These are phyloP conservation scores for Teunomyces atbi DNA, from an alignment of 805 yeast species.

Conservation along the genomic window DNA sequence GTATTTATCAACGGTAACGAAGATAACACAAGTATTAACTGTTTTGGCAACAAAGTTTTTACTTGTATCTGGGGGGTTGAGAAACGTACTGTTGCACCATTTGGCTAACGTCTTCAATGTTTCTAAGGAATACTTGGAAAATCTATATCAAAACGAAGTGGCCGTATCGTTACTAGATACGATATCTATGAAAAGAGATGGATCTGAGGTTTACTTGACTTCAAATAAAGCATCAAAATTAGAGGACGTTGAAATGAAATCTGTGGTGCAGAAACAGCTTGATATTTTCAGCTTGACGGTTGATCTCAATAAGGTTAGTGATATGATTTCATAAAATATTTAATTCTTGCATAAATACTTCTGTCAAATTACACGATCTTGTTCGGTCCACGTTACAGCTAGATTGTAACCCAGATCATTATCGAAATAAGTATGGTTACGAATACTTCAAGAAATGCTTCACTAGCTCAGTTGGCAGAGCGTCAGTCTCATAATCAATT, in stretches of 20 bases:
- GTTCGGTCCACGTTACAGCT: too few species aligned
- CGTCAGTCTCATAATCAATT: constrained; percentile 14
- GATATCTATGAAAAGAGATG: not conserved
- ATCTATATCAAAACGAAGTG: not conserved
- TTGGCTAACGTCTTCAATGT: not conserved
- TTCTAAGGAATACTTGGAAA: not conserved
- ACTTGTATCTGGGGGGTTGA: constrained; percentile 15
- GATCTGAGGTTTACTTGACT: not conserved
- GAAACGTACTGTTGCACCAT: constrained; percentile 11
- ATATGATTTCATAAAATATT: constrained; percentile 2
- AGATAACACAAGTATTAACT: constrained; percentile 14
- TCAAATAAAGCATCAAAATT: too few species aligned
- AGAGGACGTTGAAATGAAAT: not conserved
- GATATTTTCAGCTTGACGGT: not conserved
- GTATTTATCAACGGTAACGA: constrained; percentile 13
- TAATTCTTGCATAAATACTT: not conserved
- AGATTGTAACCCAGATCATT: not conserved
- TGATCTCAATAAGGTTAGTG: constrained; percentile 1
- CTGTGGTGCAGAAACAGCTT: not conserved
- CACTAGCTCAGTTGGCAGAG: constrained; percentile 17
- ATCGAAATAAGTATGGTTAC: not conserved
- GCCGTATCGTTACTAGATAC: not conserved
- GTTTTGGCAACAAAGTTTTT: constrained; percentile 14
- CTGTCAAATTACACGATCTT: too few species aligned
- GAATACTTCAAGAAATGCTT: constrained; percentile 8